Evolutionary conservation across 345 rosid genomes (phyloP).

Genomic region (Eucalyptus viminalis): DNA sequence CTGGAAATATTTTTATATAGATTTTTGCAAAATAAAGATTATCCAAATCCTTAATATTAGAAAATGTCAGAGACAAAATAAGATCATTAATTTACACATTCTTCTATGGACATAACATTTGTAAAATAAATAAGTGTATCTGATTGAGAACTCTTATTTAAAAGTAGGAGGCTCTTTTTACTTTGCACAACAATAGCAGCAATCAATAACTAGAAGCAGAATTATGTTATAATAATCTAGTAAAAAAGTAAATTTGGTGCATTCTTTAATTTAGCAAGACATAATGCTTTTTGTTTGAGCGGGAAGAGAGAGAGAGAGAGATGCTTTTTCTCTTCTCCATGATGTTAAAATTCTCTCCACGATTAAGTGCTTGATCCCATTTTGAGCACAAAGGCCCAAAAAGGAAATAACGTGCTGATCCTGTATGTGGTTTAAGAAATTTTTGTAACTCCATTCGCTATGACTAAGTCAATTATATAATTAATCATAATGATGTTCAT

Average conservation of each 20-base stretch:
- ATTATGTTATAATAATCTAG: neutral
- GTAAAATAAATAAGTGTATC: neutral
- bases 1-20: neutral
- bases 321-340: neutral
- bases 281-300: neutral
- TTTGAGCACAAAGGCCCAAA: neutral
- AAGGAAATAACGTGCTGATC: too few relatives aligned
- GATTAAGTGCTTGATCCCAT: neutral
- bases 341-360: neutral
- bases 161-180: neutral
- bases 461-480: neutral
- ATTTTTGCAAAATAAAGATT: neutral
- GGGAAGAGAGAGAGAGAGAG: too few relatives aligned
- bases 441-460: neutral
- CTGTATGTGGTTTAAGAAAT: neutral
- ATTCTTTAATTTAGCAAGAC: neutral
- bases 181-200: neutral
- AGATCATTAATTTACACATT: neutral
- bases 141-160: neutral
- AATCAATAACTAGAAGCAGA: neutral
- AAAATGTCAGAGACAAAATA: neutral
- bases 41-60: neutral
- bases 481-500: neutral
- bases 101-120: neutral
- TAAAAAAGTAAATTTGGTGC: neutral